Base-by-base conservation (phyloP, 192 early-diverging fungal genomes). In the Coemansia sp. region DNA sequence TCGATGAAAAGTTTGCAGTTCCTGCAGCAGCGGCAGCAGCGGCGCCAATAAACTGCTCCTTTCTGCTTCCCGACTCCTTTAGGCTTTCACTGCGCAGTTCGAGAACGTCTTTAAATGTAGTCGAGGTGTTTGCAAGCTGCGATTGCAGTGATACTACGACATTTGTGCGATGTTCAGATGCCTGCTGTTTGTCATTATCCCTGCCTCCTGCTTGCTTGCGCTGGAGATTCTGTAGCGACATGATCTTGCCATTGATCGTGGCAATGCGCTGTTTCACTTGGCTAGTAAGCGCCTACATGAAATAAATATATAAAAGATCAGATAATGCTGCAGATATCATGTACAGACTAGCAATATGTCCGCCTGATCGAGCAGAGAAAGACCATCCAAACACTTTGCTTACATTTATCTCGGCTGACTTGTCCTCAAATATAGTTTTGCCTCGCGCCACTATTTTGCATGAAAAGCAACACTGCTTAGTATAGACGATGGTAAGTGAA, bases 401-500 rank as follows among this genome's bases (percentile, higher is more conserved):
- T 85, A 88, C 86, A 61, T 92, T 95, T 62, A 99, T 98, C 66
- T 99, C 96, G 7, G 88, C 85, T 10, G 96, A 94, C 69, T 88
- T 88, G 82, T 99, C 98, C 75, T 99, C 96, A 65, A 99, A 98
- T 60, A 99, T 77, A 3, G 96, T 93, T 74, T 94, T 94, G 54
- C 93, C 82, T 57, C 94, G 94, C n/a, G 97, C 97, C 66, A 99
- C 74, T 76, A 67, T 58, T 25, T 23, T 24, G 85, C 77, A 73
- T 49, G 14, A 64, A 49, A 47, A 14, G 26, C 49, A 44, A 28
- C 38, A 44, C 3, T 16, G 8, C 14, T 44, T 10, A 44, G 38
- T 44, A 44, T 44, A 44, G 3, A 16, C 38, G 14, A 2, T 44
- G 7, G 12, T 16, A 44, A 14, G 38, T 44, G 12, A 16, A 3